Evolutionary conservation across 2,329 filamentous ascomycete species (phyloP), one percentile per base, ranked within the genome.

Genomic region (Xylariomycetidae sp.): DNA sequence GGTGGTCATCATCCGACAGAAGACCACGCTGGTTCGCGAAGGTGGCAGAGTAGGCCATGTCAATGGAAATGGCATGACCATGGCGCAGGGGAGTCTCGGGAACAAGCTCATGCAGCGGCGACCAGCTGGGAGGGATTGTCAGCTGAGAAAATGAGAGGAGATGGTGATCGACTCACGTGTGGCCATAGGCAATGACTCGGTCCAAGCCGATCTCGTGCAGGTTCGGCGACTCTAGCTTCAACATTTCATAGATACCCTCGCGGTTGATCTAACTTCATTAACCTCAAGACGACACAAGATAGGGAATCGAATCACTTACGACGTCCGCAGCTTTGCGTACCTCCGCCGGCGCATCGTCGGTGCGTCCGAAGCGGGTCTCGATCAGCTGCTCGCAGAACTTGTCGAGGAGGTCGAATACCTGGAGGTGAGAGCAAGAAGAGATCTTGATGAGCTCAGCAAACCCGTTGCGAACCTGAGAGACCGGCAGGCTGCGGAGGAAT

Each of bases 361-460:
- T 61, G 22, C 79, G 73, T 5, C 79, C 81, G 44, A 85, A 85
- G 3, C 70, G 74, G 3, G 74, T 75, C 14, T 64, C 57, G 45
- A 85, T 84, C 14, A 85, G 57, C 47, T 78, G 61, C 64, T 84
- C 80, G 48, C 79, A 84, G 58, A 76, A 79, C 48, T 76, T 70
- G 56, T 85, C 79, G 6, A 85, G 67, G 27, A 84, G 56, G 39
- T 84, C 66, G 49, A 83, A 84, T 0, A 81, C 83, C 13, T 68
- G 60, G 15, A 74, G 60, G 52, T 85, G 77, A 10, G 78, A 76
- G 50, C 81, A 85, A 2, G 77, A 80, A 0, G 79, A 82, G 44
- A 85, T 85, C 63, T 85, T 85, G 64, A 85, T 84, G 44, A 85
- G 56, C 61, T 85, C 82, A 14, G 81, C 81, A 43, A 85, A 85